phyloP scores from a whole-genome alignment of 2,329 filamentous ascomycete species.

The Cladosporium sp. region DNA sequence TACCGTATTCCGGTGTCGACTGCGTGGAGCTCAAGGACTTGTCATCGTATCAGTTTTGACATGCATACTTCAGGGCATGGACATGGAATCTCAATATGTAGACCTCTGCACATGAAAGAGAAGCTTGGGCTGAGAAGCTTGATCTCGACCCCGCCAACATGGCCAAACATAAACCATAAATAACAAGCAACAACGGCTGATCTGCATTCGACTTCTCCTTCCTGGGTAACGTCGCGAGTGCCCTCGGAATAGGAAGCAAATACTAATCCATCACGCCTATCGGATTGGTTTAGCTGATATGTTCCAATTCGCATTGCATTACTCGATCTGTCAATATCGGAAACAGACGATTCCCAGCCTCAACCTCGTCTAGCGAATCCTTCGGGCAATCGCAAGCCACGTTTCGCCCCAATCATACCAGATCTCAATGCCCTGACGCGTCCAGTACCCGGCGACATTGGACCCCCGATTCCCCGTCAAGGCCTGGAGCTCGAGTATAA shows the following conservation, averaged over 20 bases:
- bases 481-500: neutral
- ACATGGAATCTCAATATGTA: neutral
- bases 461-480: neutral
- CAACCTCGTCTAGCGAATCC: neutral
- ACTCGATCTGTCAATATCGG: neutral
- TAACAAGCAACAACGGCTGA: neutral
- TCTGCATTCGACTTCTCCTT: neutral
- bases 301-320: neutral
- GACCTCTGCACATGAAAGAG: neutral
- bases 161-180: neutral
- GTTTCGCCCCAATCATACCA: neutral
- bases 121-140: neutral
- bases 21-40: too few relatives aligned
- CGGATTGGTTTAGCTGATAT: neutral
- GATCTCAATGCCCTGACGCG: neutral
- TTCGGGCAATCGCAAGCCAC: constrained; percentile 3
- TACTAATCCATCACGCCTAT: neutral
- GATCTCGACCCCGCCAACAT: neutral
- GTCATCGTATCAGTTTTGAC: too few relatives aligned
- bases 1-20: too few relatives aligned
- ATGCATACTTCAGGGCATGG: too few relatives aligned
- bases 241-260: neutral
- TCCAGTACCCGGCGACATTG: neutral
- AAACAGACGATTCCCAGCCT: neutral
- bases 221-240: neutral